A percentile compares a stretch with the other conserved stretches of the same genome.
phyloP scores from a whole-genome alignment of 2,329 filamentous ascomycete genomes.

The Sarocladium brachiariae region DNA sequence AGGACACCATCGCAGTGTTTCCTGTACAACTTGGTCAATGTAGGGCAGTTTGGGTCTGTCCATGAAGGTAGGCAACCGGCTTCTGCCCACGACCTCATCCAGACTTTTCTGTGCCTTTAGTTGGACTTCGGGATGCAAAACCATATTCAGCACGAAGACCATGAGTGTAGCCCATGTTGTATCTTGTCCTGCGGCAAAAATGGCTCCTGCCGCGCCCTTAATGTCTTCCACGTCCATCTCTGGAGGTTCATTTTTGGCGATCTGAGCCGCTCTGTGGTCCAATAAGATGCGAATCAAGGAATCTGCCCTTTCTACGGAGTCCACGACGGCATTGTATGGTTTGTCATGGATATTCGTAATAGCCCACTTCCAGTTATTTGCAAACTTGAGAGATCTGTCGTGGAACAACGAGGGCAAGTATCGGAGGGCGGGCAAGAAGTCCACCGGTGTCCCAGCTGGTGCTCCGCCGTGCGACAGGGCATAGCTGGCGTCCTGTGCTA shows the following conservation, averaged over 20 bases:
- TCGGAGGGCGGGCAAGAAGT: slow-evolving; percentile 39
- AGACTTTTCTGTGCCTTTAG: slow-evolving; percentile 38
- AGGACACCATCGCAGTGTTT: slow-evolving; percentile 37
- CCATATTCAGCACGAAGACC: slow-evolving; percentile 38
- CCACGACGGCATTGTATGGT: slow-evolving; percentile 32
- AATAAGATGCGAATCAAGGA: slow-evolving; percentile 22
- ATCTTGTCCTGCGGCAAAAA: slow-evolving; percentile 40
- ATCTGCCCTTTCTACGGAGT: slow-evolving; percentile 16
- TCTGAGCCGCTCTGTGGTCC: slow-evolving; percentile 17
- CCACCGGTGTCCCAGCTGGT: slow-evolving; percentile 32
- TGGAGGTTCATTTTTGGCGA: slow-evolving; percentile 20
- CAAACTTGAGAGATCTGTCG: slow-evolving; percentile 23
- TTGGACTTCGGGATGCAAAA: slow-evolving; percentile 36
- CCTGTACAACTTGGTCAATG: slow-evolving; percentile 39
- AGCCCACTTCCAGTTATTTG: slow-evolving; percentile 22
- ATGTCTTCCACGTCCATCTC: slow-evolving; percentile 36
- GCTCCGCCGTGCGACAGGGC: slow-evolving; percentile 23
- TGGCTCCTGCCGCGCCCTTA: slow-evolving; percentile 40
- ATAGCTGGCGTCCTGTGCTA: slow-evolving; percentile 25
- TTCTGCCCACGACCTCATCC: slow-evolving; percentile 37
- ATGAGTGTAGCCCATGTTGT: slow-evolving; percentile 37
- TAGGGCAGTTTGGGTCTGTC: slow-evolving; percentile 37
- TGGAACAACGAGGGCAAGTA: slow-evolving; percentile 32
- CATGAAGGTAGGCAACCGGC: slow-evolving; percentile 37
- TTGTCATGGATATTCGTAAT: slow-evolving; percentile 36